Evolutionary conservation across 495 filamentous ascomycete species (phyloP).

Genomic region (Tuber calosporum): DNA sequence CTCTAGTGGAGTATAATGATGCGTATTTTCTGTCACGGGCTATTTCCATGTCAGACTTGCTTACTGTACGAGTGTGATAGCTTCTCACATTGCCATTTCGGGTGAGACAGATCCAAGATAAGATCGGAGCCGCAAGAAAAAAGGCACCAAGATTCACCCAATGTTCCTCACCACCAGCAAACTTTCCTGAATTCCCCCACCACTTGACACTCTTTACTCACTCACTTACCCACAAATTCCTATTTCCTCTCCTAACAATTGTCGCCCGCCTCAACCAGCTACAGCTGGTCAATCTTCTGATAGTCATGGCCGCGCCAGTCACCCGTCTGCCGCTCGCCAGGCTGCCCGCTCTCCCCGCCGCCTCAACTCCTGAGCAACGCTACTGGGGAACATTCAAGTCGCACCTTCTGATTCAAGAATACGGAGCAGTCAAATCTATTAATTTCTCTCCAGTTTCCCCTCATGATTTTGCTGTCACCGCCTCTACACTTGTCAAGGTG

Average conservation of each 20-base stretch:
- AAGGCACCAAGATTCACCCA: conserved; percentile 14
- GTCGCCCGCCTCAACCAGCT: conserved; percentile 5
- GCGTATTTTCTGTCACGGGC: neutral
- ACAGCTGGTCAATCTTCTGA: conserved; percentile 6
- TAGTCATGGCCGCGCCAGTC: conserved; percentile 78
- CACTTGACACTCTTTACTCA: neutral
- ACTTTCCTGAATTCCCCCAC: conserved; percentile 1
- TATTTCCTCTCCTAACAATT: neutral
- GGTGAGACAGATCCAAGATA: conserved; percentile 7
- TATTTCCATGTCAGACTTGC: no score
- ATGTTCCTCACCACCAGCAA: conserved; percentile 3
- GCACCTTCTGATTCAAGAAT: conserved; percentile 74
- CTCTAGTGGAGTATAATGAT: neutral
- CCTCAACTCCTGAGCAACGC: conserved; percentile 74
- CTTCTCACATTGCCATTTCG: neutral
- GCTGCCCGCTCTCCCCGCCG: conserved; percentile 64
- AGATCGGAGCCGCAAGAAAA: conserved; percentile 31
- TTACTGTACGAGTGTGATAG: no score
- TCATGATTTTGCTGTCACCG: conserved; percentile 87
- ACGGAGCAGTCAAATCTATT: conserved; percentile 79
- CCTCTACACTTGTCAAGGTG: conserved; percentile 82
- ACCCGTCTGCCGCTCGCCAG: conserved; percentile 73
- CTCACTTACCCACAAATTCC: neutral
- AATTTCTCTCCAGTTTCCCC: conserved; percentile 60
- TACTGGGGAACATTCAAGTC: conserved; percentile 95